Base-by-base conservation (phyloP, 2,329 filamentous ascomycete genomes). In the Macroventuria anomochaeta region DNA sequence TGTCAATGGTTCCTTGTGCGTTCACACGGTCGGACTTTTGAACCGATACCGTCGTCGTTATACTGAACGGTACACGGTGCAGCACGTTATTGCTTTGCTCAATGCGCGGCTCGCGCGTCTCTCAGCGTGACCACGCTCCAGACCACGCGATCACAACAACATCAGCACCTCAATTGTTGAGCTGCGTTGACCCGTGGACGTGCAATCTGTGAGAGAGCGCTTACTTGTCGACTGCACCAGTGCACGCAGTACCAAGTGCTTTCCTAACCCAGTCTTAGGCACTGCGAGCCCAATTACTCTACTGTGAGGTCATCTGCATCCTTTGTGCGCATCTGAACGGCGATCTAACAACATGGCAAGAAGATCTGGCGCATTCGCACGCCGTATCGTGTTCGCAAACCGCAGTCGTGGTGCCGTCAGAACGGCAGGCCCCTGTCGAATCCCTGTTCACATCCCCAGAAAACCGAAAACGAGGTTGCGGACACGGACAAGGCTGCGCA, bases 381-480 rank as follows among this genome's bases (percentile, higher is more conserved):
- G 28, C 34, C 20, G 29, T 29, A 25, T 28, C 36, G 42, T 28
- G 41, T 23, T 40, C 36, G 29, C 42, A 37, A 36, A 28, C 20
- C 29, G 36, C n/a, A 21, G 13, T 26, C 15, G 15, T 11, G 25
- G 15, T 51, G 47, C 47, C 38, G 38, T 42, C 25, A 38, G 47
- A 18, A 29, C 26, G 25, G 39, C 26, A 39, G 8, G 32, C 51
- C 51, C 51, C 51, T 49, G 44, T 28, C 34, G 28, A 40, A 43
- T 33, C 51, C 51, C 44, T 54, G 51, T 18, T 40, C 44, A 28
- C 33, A 40, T 40, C 46, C 34, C 46, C 51, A 54, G 46, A 26
- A 43, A 46, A 34, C 44, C 51, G 51, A 54, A 49, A 34, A 40
- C 46, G 51, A 54, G 51, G 44, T 39, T 46, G 40, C 34, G 40